Base-by-base conservation (phyloP, 2,329 filamentous ascomycete genomes). In the Ceratocystiopsis sp. region DNA sequence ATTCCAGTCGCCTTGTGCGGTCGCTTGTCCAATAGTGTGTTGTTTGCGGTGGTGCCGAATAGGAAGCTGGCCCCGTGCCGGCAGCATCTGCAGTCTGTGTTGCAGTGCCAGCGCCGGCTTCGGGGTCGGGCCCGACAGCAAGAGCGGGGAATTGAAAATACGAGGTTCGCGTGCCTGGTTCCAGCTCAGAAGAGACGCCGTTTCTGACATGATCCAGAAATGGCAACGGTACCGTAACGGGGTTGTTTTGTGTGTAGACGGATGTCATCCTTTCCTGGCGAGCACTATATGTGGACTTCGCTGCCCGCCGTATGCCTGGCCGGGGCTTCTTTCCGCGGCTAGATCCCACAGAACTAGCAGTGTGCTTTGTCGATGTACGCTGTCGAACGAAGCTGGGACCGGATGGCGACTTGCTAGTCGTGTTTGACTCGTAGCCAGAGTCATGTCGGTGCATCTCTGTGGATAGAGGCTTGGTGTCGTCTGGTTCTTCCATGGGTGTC, bases 1-100 rank as follows among this genome's bases (percentile, higher is more conserved):
- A 80, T 59, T 80, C 75, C 4, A 78, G 63, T 12, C 73, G 64
- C 4, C 75, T 66, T 0, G 75, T 78, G 42, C 64, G 65, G 53
- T 78, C 72, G 52, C 72, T 78, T 1, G 74, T 79, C 75, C 75
- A 80, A 58, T 79, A 80, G 53, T 78, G 73, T 1, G 71, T 73
- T 3, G 75, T 78, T 50, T 69, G 66, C 4, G 71, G 71, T 13
- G 71, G 74, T 2, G 64, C 61, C 3, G 63, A 57, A 33, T 61
- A 60, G 3, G 57, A 45, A 1, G 53, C 50, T 17, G 47, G 50
- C 18, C 49, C 44, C 47, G 16, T 46, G 37, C 29, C 39, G 21
- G 33, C 25, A 29, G 33, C 25, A 29, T 29, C 25, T 29, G 25
- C 25, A 11, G 25, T 29, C 5, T 29, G 10, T 8, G 9, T 29